Base-by-base conservation (phyloP, 2,329 filamentous ascomycete genomes). In the Penicillium expansum region DNA sequence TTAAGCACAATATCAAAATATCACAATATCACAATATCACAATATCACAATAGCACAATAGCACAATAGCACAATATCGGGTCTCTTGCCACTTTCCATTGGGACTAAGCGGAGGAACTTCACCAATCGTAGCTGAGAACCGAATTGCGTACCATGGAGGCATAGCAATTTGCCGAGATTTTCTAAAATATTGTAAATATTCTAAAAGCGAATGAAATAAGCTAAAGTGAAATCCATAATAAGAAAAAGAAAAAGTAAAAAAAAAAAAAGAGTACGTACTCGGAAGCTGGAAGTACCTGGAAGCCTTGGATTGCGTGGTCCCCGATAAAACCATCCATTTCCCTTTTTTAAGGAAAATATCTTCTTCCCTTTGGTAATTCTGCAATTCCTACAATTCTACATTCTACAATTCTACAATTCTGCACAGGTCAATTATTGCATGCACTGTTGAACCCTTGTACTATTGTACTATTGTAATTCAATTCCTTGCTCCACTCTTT, bases 101-200 rank as follows among this genome's bases (percentile, higher is more conserved):
- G 16, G 14, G 38, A 27, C 41, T 29, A 27, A 48, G 29, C 27
- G 42, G 48, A 59, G 48, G 61, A 59, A 61, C 61, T 48, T 55
- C 59, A 48, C 61, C 61, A 63, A 61, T 63, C 22, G 59, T 45
- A 37, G 33, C 20, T 16, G n/a, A 30, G 49, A 18, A 33, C 33
- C 50, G 42, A 48, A 53, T 48, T 39, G 55, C 57, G 57, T 61
- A 52, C 60, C 57, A 57, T 49, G 58, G 60, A 48, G 44, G 45
- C 1, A 33, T 10, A 24, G 13, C 16, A 6, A 16, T 42, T 14
- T 42, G 14, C 18, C 39, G n/a, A 38, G 35, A 38, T 18, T 37
- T 10, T n/a, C n/a, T 4, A 1, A 38, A 13, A 24, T 16, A 16
- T 41, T 24, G 2, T 24, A 4, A 24, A 24, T 41, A 24, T n/a